Percentiles rank a stretch among this genome's conserved stretches.
These are phyloP conservation scores for Paecilomyces formosus DNA, from an alignment of 2,329 filamentous ascomycete species.

Conservation along the genomic window DNA sequence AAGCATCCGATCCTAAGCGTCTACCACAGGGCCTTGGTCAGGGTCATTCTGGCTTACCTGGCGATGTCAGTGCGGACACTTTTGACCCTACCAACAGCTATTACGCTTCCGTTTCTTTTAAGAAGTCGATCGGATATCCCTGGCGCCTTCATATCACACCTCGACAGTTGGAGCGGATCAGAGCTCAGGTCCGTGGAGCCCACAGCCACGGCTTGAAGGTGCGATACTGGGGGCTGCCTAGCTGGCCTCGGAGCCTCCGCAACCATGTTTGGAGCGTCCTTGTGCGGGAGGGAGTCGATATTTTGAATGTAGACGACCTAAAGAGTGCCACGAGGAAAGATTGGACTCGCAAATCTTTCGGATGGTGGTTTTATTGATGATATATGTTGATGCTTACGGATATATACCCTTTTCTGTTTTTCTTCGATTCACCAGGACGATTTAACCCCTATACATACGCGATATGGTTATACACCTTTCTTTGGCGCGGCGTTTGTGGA, in stretches of 20 bases:
- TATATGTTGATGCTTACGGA: background rate
- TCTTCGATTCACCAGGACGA: background rate
- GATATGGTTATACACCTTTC: background rate
- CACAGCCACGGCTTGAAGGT: conserved; percentile 46
- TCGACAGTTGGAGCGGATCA: conserved; percentile 39
- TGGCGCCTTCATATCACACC: conserved; percentile 44
- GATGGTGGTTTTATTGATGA: conserved; percentile 21
- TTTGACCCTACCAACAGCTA: conserved; percentile 48
- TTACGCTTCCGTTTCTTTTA: conserved; percentile 51
- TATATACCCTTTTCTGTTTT: background rate
- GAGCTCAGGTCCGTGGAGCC: conserved; percentile 46
- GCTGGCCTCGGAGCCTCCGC: conserved; percentile 47
- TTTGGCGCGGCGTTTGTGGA: background rate
- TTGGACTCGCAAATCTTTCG: conserved; percentile 35
- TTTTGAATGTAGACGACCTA: conserved; percentile 54
- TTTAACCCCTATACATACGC: no score
- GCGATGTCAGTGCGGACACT: conserved; percentile 28
- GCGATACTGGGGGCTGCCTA: conserved; percentile 51
- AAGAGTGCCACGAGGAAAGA: conserved; percentile 39
- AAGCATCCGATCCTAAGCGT: background rate
- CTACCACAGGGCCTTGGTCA: conserved; percentile 31
- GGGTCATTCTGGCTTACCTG: conserved; percentile 36
- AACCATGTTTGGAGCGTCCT: conserved; percentile 50
- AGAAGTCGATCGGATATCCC: conserved; percentile 38
- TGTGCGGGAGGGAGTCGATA: conserved; percentile 47